A percentile compares a stretch with the other conserved stretches of the same genome.
Conservation (phyloP, 495 filamentous ascomycete genomes). For the Aspergillus kassunensis region DNA sequence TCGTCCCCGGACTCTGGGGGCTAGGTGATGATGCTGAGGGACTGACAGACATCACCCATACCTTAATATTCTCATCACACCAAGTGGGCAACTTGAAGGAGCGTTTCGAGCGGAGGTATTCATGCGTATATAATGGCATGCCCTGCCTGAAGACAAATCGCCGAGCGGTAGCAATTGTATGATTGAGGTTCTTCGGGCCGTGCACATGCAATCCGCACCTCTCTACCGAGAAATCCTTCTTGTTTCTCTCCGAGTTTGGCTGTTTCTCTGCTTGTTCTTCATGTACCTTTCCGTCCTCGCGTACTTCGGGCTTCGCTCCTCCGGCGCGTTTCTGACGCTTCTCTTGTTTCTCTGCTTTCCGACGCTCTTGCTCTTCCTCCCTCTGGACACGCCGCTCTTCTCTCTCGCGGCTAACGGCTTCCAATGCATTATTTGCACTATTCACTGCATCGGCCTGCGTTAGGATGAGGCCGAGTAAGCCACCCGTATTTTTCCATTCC, state of each 20-base stretch:
- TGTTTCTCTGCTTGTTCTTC: too few relatives aligned
- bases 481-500: slow-evolving; percentile 72
- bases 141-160: slow-evolving; percentile 85
- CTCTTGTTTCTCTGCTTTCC: slow-evolving; percentile 20
- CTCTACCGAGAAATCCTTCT: too few relatives aligned
- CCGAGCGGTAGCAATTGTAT: slow-evolving; percentile 76
- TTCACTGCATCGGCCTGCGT: slow-evolving; percentile 65
- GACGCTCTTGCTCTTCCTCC: slow-evolving; percentile 18
- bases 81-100: slow-evolving; percentile 62
- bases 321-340: too few relatives aligned
- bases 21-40: slow-evolving; percentile 20
- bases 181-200: slow-evolving; percentile 70
- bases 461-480: slow-evolving; percentile 78
- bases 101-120: too few relatives aligned
- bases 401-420: slow-evolving; percentile 24
- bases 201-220: slow-evolving; percentile 73
- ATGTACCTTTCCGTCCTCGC: too few relatives aligned
- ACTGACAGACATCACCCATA: slow-evolving; percentile 72
- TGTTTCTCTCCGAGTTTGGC: too few relatives aligned
- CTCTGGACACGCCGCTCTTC: slow-evolving; percentile 32
- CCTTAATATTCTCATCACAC: slow-evolving; percentile 67
- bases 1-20: slow-evolving; percentile 49
- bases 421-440: slow-evolving; percentile 24
- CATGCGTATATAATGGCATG: slow-evolving; percentile 63
- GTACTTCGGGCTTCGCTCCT: too few relatives aligned